These are phyloP conservation scores for Peronosclerospora sorghi DNA, from an alignment of 352 stramenopile genomes.

Conservation along the genomic window DNA sequence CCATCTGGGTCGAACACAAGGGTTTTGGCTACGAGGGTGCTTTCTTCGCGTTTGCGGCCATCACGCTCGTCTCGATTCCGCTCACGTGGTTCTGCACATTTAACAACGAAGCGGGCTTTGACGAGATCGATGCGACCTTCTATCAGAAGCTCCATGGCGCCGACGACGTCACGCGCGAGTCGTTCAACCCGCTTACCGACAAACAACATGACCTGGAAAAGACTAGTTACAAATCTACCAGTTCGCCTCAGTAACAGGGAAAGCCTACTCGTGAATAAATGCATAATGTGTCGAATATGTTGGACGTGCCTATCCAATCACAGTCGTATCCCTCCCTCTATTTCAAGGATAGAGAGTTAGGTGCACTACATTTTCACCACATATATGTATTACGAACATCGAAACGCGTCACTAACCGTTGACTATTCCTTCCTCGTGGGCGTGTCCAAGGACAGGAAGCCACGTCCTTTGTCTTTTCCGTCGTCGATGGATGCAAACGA, in stretches of 20 bases:
- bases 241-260: slow-evolving; percentile 12
- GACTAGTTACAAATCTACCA: slow-evolving; percentile 16
- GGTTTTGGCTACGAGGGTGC: slow-evolving; percentile 44
- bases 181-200: slow-evolving; percentile 13
- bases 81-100: slow-evolving; percentile 59
- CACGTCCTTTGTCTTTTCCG: slow-evolving; percentile 19
- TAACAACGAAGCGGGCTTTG: slow-evolving; percentile 42
- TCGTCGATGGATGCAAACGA: slow-evolving; percentile 16
- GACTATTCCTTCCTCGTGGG: no score
- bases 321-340: no score
- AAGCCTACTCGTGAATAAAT: not conserved
- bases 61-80: slow-evolving; percentile 45
- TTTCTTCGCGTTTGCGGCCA: slow-evolving; percentile 49
- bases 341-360: no score
- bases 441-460: no score
- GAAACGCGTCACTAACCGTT: no score
- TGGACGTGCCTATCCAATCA: no score
- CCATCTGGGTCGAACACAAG: slow-evolving; percentile 47
- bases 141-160: slow-evolving; percentile 27
- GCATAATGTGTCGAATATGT: not conserved
- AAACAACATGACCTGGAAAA: slow-evolving; percentile 24
- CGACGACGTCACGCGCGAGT: slow-evolving; percentile 27
- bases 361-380: no score
- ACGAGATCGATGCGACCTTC: slow-evolving; percentile 52
- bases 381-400: no score